Base-by-base conservation (phyloP, 2,329 filamentous ascomycete genomes). In the Fusarium algeriense region DNA sequence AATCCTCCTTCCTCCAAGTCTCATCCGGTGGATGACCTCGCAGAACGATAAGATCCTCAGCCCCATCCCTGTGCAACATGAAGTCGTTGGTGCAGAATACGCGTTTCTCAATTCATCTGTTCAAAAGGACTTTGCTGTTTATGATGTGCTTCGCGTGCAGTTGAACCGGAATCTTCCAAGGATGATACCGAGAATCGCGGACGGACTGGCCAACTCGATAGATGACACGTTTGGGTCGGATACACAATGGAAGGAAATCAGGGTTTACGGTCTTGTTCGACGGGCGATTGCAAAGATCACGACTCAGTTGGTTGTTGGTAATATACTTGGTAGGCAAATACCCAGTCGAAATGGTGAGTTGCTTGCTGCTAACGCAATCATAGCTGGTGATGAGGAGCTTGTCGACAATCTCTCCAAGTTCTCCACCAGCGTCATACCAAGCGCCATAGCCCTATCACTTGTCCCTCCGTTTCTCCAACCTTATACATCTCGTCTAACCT, bases 111-210 rank as follows among this genome's bases (percentile, higher is more conserved):
- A 30, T 6, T 57, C 50, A 0, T 13, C 23, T 0, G 19, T 30
- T 2, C 5, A 30, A 17, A n/a, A n/a, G 0, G 23, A 57, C 6
- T 55, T n/a, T 13, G 30, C 23, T 1, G 30, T 55, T 1, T 15
- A 30, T 1, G 19, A 60, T 23, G 3, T 56, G 3, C 19, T 60
- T 2, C 12, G 38, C 0, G 49, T 30, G 1, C 49, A 56, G 10
- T 6, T 13, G 15, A 56, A 56, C 2, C 28, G 23, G 4, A 14
- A 43, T 2, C n/a, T 56, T 2, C 7, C 38, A 0, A 19, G 5
- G 0, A 0, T 44, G 2, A n/a, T 37, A 0, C 30, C 49, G 1
- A 23, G 4, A 2, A n/a, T 37, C 0, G 20, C 14, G 0, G 11
- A 23, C 4, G 19, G 34, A 15, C 6, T 44, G 1, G 14, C 14